A percentile compares a stretch with the other conserved stretches of the same genome.
These are phyloP conservation scores for Penicillium fimorum DNA, from an alignment of 495 filamentous ascomycete species.

Conservation along the genomic window DNA sequence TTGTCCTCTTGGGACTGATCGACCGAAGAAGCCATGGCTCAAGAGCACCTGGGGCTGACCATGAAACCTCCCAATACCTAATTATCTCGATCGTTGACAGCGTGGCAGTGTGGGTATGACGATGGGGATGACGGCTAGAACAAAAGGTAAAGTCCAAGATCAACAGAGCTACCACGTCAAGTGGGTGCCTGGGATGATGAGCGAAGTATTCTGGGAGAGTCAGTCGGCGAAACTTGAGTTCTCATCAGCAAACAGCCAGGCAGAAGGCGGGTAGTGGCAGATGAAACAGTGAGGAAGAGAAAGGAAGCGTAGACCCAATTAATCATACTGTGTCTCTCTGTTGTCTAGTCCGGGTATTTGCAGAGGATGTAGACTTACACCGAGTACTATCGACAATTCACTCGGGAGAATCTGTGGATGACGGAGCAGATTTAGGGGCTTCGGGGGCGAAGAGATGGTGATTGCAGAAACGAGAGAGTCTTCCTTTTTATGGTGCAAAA, in stretches of 20 bases:
- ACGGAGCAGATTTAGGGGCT: not conserved
- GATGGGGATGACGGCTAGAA: not conserved
- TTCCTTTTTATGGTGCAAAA: not conserved
- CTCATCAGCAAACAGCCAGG: slow-evolving; percentile 4
- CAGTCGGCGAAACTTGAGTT: slow-evolving; percentile 3
- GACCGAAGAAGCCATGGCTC: slow-evolving; percentile 13
- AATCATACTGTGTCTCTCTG: not conserved
- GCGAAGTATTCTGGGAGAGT: not conserved
- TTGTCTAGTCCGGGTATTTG: too few species aligned
- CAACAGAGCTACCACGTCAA: not conserved
- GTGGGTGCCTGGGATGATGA: not conserved
- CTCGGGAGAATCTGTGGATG: not conserved
- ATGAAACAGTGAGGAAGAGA: not conserved
- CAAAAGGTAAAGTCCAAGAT: not conserved
- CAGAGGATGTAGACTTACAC: not conserved
- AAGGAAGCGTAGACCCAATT: not conserved
- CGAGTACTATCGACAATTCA: slow-evolving; percentile 1
- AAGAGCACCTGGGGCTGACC: not conserved
- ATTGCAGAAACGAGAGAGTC: not conserved
- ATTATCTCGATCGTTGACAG: not conserved
- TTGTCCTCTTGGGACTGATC: slow-evolving; percentile 13
- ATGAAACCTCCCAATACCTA: not conserved
- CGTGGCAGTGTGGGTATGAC: not conserved
- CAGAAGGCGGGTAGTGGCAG: slow-evolving; percentile 9
- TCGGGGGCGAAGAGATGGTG: not conserved